Percentiles rank a stretch among this genome's conserved stretches.
phyloP scores from a whole-genome alignment of 108 stramenopile species.

The Conticribra guillardii region DNA sequence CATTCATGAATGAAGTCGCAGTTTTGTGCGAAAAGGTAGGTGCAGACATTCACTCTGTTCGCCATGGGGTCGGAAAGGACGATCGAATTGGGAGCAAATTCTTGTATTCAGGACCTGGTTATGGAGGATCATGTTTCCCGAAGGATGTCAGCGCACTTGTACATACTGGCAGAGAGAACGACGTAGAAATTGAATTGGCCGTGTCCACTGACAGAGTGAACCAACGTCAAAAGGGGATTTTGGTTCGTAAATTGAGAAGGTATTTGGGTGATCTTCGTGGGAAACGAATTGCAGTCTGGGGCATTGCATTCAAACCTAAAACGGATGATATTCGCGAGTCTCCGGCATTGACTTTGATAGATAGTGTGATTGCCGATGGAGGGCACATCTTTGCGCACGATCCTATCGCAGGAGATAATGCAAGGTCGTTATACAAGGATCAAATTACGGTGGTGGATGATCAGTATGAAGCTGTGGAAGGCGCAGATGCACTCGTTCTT shows the following conservation, averaged over 20 bases:
- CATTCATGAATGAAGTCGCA: constrained; percentile 81
- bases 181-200: constrained; percentile 22
- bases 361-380: constrained; percentile 17
- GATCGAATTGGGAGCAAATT: constrained; percentile 9
- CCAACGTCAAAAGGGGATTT: constrained; percentile 18
- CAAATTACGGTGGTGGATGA: constrained; percentile 7
- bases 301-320: constrained; percentile 20
- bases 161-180: constrained; percentile 12
- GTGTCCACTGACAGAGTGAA: constrained; percentile 22
- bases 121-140: constrained; percentile 13
- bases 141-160: constrained; percentile 12
- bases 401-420: constrained; percentile 19
- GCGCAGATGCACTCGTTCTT: constrained; percentile 18
- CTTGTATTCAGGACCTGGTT: constrained; percentile 13
- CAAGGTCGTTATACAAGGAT: constrained; percentile 11
- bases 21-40: constrained; percentile 59
- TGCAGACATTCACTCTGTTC: constrained; percentile 15
- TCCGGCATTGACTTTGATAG: constrained; percentile 15
- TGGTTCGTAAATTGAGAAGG: constrained; percentile 19
- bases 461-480: constrained; percentile 20
- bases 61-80: constrained; percentile 15
- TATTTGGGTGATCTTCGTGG: constrained; percentile 16
- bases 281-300: constrained; percentile 8
- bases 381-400: constrained; percentile 5
- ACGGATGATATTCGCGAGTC: constrained; percentile 24